Conservation (phyloP, 78 protist species). For the Dictyostelium capitatum region DNA sequence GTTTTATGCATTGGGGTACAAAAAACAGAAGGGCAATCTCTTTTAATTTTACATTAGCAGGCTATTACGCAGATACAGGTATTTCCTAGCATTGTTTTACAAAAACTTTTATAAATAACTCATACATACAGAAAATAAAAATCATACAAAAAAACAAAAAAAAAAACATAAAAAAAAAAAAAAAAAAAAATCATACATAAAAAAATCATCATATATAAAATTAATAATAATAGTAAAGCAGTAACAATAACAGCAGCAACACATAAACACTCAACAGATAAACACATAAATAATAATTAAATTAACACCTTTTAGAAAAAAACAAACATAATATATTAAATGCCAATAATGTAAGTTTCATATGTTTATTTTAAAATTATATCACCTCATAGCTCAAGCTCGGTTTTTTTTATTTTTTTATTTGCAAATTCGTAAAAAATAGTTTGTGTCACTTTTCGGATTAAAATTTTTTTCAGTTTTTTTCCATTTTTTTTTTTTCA, state of each 20-base stretch:
- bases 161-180: background rate
- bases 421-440: background rate
- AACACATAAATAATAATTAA: background rate
- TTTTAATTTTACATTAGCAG: constrained; percentile 71
- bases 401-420: background rate
- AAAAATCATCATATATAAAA: too few relatives aligned
- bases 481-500: background rate
- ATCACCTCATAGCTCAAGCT: too few relatives aligned
- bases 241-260: background rate
- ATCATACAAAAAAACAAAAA: background rate
- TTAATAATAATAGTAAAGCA: background rate
- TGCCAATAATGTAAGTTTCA: constrained; percentile 7
- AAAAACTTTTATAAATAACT: constrained; percentile 8
- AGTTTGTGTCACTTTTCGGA: background rate
- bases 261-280: background rate
- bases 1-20: constrained; percentile 63
- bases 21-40: constrained; percentile 42
- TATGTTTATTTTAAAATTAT: too few relatives aligned
- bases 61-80: constrained; percentile 69
- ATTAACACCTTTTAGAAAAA: background rate
- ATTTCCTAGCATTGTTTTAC: constrained; percentile 67
- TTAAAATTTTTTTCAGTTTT: background rate
- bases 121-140: background rate
- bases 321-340: background rate
- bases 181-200: background rate